phyloP scores from a whole-genome alignment of 306 rosid genomes.

The Citrullus amarus region DNA sequence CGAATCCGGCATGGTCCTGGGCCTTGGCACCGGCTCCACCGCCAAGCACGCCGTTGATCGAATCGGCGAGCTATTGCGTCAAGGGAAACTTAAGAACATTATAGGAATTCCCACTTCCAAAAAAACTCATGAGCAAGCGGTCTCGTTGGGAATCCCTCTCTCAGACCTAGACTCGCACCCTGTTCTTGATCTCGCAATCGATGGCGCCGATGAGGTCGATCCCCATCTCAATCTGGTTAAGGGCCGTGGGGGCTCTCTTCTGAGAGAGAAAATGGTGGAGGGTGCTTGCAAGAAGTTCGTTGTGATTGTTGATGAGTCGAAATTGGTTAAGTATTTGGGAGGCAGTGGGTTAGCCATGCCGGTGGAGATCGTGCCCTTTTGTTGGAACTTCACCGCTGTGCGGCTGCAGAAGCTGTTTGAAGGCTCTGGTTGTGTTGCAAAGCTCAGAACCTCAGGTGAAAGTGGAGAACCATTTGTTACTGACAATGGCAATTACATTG shows the following conservation, averaged over 20 bases:
- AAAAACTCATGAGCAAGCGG: constrained; percentile 59
- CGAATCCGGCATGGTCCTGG: constrained; percentile 81
- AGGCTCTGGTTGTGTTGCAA: constrained; percentile 52
- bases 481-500: constrained; percentile 58
- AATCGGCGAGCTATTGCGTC: constrained; percentile 65
- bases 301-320: constrained; percentile 76
- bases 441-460: constrained; percentile 37
- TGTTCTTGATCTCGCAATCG: constrained; percentile 60
- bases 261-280: constrained; percentile 81
- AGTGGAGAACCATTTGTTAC: constrained; percentile 49
- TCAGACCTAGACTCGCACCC: constrained; percentile 72
- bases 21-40: constrained; percentile 86
- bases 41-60: constrained; percentile 74
- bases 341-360: constrained; percentile 80
- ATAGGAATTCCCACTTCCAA: constrained; percentile 78
- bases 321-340: constrained; percentile 51
- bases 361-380: constrained; percentile 61
- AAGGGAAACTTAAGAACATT: constrained; percentile 49
- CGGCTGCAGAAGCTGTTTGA: constrained; percentile 39
- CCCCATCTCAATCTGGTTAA: constrained; percentile 59
- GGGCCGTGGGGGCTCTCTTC: constrained; percentile 82
- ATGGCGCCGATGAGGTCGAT: constrained; percentile 92
- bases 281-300: constrained; percentile 59
- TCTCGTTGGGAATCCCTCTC: constrained; percentile 57
- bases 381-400: constrained; percentile 61